These are phyloP conservation scores for Sporothrix schenckii DNA, from an alignment of 2,329 filamentous ascomycete genomes.

Conservation along the genomic window DNA sequence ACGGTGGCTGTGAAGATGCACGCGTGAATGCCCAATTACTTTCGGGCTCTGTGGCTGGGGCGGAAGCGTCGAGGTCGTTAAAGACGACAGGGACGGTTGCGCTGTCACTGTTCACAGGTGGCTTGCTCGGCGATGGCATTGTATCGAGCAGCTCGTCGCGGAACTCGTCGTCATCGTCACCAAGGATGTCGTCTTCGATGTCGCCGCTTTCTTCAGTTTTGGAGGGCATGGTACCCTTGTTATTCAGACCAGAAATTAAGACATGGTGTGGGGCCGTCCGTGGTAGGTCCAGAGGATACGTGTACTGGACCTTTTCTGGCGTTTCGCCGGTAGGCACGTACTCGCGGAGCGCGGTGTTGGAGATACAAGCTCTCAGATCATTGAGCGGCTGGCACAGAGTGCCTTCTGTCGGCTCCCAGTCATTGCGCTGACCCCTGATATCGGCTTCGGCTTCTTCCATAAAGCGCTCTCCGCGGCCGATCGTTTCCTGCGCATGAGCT, in stretches of 20 bases:
- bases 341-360: constrained; percentile 68
- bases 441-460: constrained; percentile 67
- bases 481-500: constrained; percentile 69
- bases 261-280: constrained; percentile 62
- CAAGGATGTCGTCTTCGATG: constrained; percentile 9
- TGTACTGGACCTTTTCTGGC: constrained; percentile 77
- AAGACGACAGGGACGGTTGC: constrained; percentile 36
- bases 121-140: constrained; percentile 44
- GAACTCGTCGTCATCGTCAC: constrained; percentile 22
- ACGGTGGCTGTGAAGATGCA: constrained; percentile 27
- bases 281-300: constrained; percentile 78
- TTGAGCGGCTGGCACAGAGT: constrained; percentile 69
- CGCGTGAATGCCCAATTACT: not conserved
- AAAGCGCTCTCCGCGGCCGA: constrained; percentile 68
- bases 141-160: constrained; percentile 26
- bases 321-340: constrained; percentile 86
- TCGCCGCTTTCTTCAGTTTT: not conserved
- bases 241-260: constrained; percentile 47
- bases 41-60: constrained; percentile 28
- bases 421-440: constrained; percentile 59
- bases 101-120: not conserved
- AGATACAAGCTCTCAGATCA: constrained; percentile 70
- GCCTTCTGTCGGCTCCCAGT: constrained; percentile 62
- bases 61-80: constrained; percentile 36
- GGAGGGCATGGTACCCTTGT: constrained; percentile 36